phyloP scores from a whole-genome alignment of 108 stramenopile genomes.

The Nitzschia sp. region DNA sequence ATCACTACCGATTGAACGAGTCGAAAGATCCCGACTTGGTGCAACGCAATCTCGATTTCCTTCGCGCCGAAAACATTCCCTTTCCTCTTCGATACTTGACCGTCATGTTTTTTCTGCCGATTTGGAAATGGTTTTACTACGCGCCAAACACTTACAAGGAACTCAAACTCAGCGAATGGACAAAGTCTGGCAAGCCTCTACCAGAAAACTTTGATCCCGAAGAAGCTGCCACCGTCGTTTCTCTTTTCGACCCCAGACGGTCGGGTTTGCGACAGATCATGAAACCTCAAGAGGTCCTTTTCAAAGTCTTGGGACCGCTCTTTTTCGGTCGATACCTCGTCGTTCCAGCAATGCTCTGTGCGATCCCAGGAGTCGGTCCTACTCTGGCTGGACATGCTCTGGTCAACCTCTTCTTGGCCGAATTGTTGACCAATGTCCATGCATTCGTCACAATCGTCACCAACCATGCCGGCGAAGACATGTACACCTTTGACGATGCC shows the following conservation, averaged over 20 bases:
- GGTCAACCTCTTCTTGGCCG: conserved; percentile 81
- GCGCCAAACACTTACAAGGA: conserved; percentile 93
- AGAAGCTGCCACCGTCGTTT: conserved; percentile 66
- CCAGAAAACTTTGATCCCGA: conserved; percentile 63
- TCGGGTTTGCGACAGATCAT: conserved; percentile 15
- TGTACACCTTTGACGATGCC: conserved; percentile 88
- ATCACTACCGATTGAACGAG: conserved; percentile 86
- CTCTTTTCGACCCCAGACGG: conserved; percentile 29
- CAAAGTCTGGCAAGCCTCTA: conserved; percentile 49
- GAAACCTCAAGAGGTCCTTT: conserved; percentile 32
- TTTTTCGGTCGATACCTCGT: conserved; percentile 51
- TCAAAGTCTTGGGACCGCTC: conserved; percentile 52
- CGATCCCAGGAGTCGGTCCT: conserved; percentile 37
- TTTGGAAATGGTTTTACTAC: conserved; percentile 94
- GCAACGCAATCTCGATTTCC: conserved; percentile 71
- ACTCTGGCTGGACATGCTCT: conserved; percentile 66
- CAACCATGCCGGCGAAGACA: conserved; percentile 73
- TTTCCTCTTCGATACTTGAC: conserved; percentile 56
- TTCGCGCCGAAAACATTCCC: conserved; percentile 61
- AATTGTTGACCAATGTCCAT: conserved; percentile 84
- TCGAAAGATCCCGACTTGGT: conserved; percentile 87
- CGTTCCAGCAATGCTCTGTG: conserved; percentile 40
- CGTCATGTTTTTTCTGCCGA: conserved; percentile 49
- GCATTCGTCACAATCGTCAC: conserved; percentile 86
- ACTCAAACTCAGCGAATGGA: conserved; percentile 68